Conservation (phyloP, 2,329 filamentous ascomycete species). For the Podosphaera xanthii region DNA sequence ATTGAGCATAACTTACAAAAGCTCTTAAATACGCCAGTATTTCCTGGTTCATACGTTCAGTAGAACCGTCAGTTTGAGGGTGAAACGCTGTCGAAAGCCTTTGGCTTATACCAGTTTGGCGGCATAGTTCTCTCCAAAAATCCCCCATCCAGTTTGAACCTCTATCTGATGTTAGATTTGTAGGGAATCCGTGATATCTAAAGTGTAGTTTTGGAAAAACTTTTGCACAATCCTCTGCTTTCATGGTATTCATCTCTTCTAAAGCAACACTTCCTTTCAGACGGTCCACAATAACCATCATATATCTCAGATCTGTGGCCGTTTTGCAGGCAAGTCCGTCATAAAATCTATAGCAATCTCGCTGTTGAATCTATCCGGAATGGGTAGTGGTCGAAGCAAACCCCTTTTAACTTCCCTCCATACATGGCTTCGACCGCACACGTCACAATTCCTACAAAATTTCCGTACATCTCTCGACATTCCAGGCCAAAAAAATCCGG, state of each 20-base stretch:
- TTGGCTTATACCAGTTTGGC: too few relatives aligned
- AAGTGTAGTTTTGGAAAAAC: neutral
- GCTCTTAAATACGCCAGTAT: too few relatives aligned
- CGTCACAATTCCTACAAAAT: neutral
- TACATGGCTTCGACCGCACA: neutral
- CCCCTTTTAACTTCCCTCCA: neutral
- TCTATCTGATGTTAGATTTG: neutral
- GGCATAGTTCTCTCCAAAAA: too few relatives aligned
- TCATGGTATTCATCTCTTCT: neutral
- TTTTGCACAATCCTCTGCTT: neutral
- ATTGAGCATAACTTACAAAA: too few relatives aligned
- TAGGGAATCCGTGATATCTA: neutral
- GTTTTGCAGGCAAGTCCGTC: neutral
- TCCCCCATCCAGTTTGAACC: neutral
- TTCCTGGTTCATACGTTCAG: too few relatives aligned
- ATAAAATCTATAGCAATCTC: neutral
- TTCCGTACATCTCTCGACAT: neutral
- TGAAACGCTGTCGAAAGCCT: too few relatives aligned
- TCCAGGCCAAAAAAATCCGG: neutral
- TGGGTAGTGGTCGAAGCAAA: neutral
- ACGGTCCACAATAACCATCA: neutral
- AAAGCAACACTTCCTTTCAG: neutral
- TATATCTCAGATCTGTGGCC: neutral
- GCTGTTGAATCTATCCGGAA: neutral
- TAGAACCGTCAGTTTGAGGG: too few relatives aligned